Percentiles rank a stretch among this genome's conserved stretches.
These are phyloP conservation scores for Polytrichum formosum DNA, from an alignment of 225 moss, liverwort and hornwort species.

Conservation along the genomic window DNA sequence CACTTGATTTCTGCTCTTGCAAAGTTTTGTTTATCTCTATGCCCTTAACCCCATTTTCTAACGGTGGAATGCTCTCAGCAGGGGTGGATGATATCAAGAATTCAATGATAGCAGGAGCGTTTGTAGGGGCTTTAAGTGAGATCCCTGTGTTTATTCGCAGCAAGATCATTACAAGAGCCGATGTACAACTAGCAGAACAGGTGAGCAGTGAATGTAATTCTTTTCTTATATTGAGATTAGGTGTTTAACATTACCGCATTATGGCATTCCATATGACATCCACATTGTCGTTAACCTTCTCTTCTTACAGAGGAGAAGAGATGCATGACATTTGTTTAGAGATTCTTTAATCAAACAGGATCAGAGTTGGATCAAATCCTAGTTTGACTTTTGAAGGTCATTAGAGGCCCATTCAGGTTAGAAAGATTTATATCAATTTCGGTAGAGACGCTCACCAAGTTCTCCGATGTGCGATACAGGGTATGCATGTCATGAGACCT, in stretches of 20 bases:
- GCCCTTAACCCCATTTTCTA: neutral
- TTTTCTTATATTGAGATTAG: neutral
- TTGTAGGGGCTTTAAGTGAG: slow-evolving; percentile 48
- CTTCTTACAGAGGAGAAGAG: too few species aligned
- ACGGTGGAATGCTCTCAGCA: slow-evolving; percentile 4
- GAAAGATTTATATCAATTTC: neutral
- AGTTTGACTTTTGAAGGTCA: neutral
- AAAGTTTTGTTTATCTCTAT: neutral
- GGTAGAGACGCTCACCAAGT: too few species aligned
- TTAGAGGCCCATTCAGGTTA: slow-evolving; percentile 1
- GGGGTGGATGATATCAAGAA: slow-evolving; percentile 50
- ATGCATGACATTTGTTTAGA: neutral
- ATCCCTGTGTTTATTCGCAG: slow-evolving; percentile 43
- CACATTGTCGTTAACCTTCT: neutral
- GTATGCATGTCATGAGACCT: slow-evolving; percentile 40
- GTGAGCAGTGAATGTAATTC: slow-evolving; percentile 6
- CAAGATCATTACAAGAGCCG: slow-evolving; percentile 38
- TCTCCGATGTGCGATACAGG: slow-evolving; percentile 16
- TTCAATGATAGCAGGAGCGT: slow-evolving; percentile 40
- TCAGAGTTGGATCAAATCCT: neutral
- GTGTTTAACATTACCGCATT: neutral
- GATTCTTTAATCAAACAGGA: neutral
- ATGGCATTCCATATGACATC: neutral
- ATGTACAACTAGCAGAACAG: slow-evolving; percentile 36
- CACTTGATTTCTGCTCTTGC: too few species aligned